Base-by-base conservation (phyloP, 2,329 filamentous ascomycete species). In the Talaromyces verruculosus region DNA sequence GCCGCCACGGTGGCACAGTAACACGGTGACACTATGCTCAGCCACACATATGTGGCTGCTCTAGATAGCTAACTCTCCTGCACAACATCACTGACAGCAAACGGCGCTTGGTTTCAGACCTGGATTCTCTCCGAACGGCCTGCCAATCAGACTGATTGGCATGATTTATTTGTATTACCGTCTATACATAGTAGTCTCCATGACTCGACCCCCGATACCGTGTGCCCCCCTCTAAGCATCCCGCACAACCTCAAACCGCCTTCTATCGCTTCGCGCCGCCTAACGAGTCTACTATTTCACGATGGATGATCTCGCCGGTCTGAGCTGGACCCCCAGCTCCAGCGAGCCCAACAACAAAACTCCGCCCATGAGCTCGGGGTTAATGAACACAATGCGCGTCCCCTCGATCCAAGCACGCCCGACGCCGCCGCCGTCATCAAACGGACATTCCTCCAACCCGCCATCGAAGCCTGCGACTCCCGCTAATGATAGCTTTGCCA, bases 401-500 rank as follows among this genome's bases (percentile, higher is more conserved):
- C 78, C 76, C 65, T 76, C 77, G 25, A 65, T 70, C 61, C 82
- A 81, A 45, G 79, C 80, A 65, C 75, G 77, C 62, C 80, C 81
- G 8, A 82, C 81, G 19, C 81, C 81, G 19, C 69, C 80, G 49
- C 61, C 51, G 17, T 51, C 61, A 25, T 61, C 65, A 19, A 63
- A 59, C 49, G 69, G 71, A 39, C 72, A 74, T 37, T 71, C 74
- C 33, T 76, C 74, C 41, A 77, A 75, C 41, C 74, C 77, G n/a
- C 74, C 76, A 1, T 74, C 77, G 0, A 80, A 81, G 69, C 71
- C 80, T 17, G 69, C 74, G 37, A 79, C 79, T 7, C 78, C 80
- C 11, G 75, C 76, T 28, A 80, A 78, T 64, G 82, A 84, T 68
- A 84, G 81, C 71, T 94, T 92, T 39, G 83, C 80, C 28, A 93